These are phyloP conservation scores for Xylariaceae sp. DNA, from an alignment of 2,329 filamentous ascomycete genomes.

Conservation along the genomic window DNA sequence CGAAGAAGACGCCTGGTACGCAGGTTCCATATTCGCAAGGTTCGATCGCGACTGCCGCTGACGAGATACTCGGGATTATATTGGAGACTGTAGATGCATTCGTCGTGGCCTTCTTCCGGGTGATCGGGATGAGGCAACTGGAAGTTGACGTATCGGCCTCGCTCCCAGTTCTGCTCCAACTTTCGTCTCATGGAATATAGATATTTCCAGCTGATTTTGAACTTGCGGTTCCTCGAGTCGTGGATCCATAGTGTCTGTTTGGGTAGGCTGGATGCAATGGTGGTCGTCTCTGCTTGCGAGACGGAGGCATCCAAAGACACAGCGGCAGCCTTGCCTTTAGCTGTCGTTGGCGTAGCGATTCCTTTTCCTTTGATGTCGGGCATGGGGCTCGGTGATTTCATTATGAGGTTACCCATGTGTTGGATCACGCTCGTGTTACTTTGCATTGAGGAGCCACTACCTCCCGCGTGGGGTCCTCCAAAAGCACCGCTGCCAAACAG, in stretches of 20 bases:
- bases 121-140: conserved; percentile 80
- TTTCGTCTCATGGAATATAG: conserved; percentile 81
- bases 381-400: conserved; percentile 27
- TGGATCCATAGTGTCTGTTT: conserved; percentile 44
- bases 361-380: conserved; percentile 20
- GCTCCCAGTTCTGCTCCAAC: conserved; percentile 86
- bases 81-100: conserved; percentile 94
- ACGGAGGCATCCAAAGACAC: conserved; percentile 9
- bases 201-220: conserved; percentile 84
- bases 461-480: conserved; percentile 12
- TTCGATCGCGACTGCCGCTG: conserved; percentile 84
- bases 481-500: conserved; percentile 22
- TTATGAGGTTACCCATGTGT: conserved; percentile 25
- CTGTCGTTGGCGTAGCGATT: conserved; percentile 18
- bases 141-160: conserved; percentile 75
- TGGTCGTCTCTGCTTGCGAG: conserved; percentile 4
- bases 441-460: conserved; percentile 20
- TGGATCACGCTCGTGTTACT: conserved; percentile 20
- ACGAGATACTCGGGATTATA: conserved; percentile 80
- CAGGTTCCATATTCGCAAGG: conserved; percentile 85
- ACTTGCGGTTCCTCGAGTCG: conserved; percentile 38
- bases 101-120: conserved; percentile 74
- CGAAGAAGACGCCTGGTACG: conserved; percentile 70
- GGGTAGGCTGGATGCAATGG: conserved; percentile 21
- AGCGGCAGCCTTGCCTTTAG: conserved; percentile 29